These are phyloP conservation scores for Leucoagaricus sp. DNA, from an alignment of 1,284 basidiomycete species.

Conservation along the genomic window DNA sequence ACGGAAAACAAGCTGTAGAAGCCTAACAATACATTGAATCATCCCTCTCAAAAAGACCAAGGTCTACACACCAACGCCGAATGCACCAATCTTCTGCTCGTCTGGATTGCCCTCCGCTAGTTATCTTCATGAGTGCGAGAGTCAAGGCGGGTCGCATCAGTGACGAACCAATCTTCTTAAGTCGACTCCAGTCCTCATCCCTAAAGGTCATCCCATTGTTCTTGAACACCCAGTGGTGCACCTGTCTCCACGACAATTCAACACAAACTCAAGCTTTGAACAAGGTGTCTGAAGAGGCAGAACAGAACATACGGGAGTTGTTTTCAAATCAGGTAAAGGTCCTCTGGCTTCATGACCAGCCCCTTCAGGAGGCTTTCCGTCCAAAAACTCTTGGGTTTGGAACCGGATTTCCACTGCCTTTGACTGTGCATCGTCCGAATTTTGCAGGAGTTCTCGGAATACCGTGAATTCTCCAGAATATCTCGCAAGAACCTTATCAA, in stretches of 20 bases:
- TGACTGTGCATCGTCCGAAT: slow-evolving; percentile 93
- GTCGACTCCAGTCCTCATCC: slow-evolving; percentile 84
- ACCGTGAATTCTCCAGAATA: slow-evolving; percentile 96
- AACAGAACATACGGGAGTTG: slow-evolving; percentile 35
- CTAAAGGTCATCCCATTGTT: slow-evolving; percentile 87
- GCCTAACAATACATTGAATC: slow-evolving; percentile 39
- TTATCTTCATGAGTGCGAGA: slow-evolving; percentile 9
- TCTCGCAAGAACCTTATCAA: slow-evolving; percentile 91
- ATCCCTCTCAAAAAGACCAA: background rate
- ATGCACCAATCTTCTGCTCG: slow-evolving; percentile 85
- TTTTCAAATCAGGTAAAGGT: slow-evolving; percentile 63
- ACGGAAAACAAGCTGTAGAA: slow-evolving; percentile 84
- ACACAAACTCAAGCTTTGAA: slow-evolving; percentile 1
- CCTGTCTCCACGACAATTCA: slow-evolving; percentile 35
- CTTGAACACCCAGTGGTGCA: slow-evolving; percentile 77
- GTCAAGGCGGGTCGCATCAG: background rate
- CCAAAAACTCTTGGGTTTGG: slow-evolving; percentile 61
- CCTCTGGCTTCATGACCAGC: background rate
- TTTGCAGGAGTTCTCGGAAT: slow-evolving; percentile 91
- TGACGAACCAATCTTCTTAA: slow-evolving; percentile 82
- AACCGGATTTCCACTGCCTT: slow-evolving; percentile 82
- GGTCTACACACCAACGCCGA: slow-evolving; percentile 70
- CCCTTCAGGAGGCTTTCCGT: slow-evolving; percentile 32
- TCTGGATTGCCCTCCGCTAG: slow-evolving; percentile 84
- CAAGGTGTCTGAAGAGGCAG: background rate